These are phyloP conservation scores for Setaria viridis DNA, from an alignment of 202 grass and related monocot genomes.

Conservation along the genomic window DNA sequence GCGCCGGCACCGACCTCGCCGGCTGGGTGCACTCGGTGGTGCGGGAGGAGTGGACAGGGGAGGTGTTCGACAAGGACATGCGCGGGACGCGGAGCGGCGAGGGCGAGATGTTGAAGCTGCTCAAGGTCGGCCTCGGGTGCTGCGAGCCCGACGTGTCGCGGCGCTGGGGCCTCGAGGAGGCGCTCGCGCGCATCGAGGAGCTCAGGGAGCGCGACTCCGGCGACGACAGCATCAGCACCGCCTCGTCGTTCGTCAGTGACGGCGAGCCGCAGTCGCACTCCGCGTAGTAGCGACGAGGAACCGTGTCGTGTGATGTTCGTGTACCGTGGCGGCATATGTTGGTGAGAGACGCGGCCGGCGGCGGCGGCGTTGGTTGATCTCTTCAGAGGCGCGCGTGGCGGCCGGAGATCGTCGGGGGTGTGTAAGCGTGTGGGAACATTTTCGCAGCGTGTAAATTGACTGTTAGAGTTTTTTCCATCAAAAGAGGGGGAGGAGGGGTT, in stretches of 20 bases:
- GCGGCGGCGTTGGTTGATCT: not conserved
- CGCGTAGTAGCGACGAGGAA: not conserved
- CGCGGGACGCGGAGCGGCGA: slow-evolving; percentile 50
- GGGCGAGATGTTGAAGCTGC: slow-evolving; percentile 83
- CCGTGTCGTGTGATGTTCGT: not conserved
- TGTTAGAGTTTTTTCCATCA: slow-evolving; percentile 15
- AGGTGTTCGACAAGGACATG: slow-evolving; percentile 87
- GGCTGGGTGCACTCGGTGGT: slow-evolving; percentile 81
- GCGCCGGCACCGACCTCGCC: slow-evolving; percentile 58
- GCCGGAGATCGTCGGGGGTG: slow-evolving; percentile 3
- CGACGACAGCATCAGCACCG: slow-evolving; percentile 51
- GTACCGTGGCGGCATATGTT: not conserved
- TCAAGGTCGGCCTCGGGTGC: slow-evolving; percentile 76
- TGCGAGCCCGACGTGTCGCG: slow-evolving; percentile 61
- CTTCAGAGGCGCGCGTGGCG: not conserved
- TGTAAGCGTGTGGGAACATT: slow-evolving; percentile 14
- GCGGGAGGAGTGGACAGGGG: slow-evolving; percentile 64
- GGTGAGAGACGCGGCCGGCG: too few species aligned
- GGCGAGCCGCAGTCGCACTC: slow-evolving; percentile 18
- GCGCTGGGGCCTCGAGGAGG: slow-evolving; percentile 67
- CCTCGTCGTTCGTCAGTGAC: slow-evolving; percentile 58
- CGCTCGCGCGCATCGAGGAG: slow-evolving; percentile 69
- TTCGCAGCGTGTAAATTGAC: not conserved
- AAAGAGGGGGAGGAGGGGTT: not conserved
- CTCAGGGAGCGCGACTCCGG: slow-evolving; percentile 51